A percentile compares a stretch with the other conserved stretches of the same genome.
These are phyloP conservation scores for Arbutus unedo DNA, from an alignment of 148 eudicot species.

Conservation along the genomic window DNA sequence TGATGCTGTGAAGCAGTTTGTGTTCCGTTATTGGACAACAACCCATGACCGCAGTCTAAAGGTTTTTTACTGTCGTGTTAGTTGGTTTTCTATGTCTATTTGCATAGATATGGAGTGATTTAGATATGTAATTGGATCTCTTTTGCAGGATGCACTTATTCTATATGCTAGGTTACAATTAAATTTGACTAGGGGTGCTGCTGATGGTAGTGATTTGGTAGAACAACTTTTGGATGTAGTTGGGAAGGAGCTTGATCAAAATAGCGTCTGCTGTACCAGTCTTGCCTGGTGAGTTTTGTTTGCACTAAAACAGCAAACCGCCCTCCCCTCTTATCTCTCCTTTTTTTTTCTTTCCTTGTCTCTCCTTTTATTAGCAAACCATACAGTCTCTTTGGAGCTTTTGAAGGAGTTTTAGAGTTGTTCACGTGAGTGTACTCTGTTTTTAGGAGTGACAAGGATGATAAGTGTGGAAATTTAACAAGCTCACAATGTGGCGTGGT, in stretches of 20 bases:
- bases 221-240: slow-evolving; percentile 79
- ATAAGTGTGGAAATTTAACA: slow-evolving; percentile 57
- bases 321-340: neutral
- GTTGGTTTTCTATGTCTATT: slow-evolving; percentile 3
- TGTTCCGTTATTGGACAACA: slow-evolving; percentile 67
- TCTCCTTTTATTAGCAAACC: neutral
- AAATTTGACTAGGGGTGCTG: slow-evolving; percentile 62
- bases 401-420: neutral
- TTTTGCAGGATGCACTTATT: slow-evolving; percentile 66
- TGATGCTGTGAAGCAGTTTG: slow-evolving; percentile 66
- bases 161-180: slow-evolving; percentile 75
- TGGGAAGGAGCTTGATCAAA: slow-evolving; percentile 82
- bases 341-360: neutral
- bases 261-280: slow-evolving; percentile 34
- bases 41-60: slow-evolving; percentile 68
- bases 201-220: slow-evolving; percentile 56
- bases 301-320: neutral
- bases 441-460: slow-evolving; percentile 76
- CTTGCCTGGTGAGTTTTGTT: slow-evolving; percentile 45
- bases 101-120: slow-evolving; percentile 2
- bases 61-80: slow-evolving; percentile 31
- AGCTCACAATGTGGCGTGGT: slow-evolving; percentile 58
- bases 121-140: neutral
- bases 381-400: neutral
- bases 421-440: slow-evolving; percentile 5